Conservation (phyloP, 768 basidiomycete species). For the Coprinopsis cinerea region DNA sequence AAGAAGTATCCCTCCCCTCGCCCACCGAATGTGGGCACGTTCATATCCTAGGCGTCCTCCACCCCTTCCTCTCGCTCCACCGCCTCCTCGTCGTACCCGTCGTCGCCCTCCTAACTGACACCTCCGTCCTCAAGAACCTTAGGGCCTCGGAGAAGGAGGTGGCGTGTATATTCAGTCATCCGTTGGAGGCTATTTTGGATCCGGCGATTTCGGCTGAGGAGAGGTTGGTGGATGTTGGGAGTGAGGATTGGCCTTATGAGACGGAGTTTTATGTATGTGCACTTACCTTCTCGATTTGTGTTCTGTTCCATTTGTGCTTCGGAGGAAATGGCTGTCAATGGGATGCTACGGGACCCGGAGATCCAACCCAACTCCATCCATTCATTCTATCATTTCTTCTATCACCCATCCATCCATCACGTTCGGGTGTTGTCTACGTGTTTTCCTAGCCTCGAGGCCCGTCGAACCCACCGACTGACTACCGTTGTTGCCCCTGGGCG, state of each 20-base stretch:
- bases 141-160: slow-evolving; percentile 64
- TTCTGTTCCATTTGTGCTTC: neutral
- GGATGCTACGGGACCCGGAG: no score
- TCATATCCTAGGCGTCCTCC: slow-evolving; percentile 53
- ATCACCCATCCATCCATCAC: neutral
- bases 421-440: no score
- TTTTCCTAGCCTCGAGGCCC: no score
- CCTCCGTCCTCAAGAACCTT: slow-evolving; percentile 44
- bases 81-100: slow-evolving; percentile 75
- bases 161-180: slow-evolving; percentile 73
- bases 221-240: slow-evolving; percentile 50
- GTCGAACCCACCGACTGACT: neutral
- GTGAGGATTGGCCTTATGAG: slow-evolving; percentile 78
- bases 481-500: neutral
- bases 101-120: slow-evolving; percentile 59
- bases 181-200: slow-evolving; percentile 66
- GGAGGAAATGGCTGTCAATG: no score
- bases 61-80: slow-evolving; percentile 64
- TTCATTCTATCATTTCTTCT: neutral
- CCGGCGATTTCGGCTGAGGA: slow-evolving; percentile 40
- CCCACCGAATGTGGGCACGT: slow-evolving; percentile 52
- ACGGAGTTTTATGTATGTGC: slow-evolving; percentile 61
- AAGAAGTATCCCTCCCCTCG: slow-evolving; percentile 80
- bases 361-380: no score
- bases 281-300: neutral